Base-by-base conservation (phyloP, 768 basidiomycete genomes). In the Tylopilus subfusipes region DNA sequence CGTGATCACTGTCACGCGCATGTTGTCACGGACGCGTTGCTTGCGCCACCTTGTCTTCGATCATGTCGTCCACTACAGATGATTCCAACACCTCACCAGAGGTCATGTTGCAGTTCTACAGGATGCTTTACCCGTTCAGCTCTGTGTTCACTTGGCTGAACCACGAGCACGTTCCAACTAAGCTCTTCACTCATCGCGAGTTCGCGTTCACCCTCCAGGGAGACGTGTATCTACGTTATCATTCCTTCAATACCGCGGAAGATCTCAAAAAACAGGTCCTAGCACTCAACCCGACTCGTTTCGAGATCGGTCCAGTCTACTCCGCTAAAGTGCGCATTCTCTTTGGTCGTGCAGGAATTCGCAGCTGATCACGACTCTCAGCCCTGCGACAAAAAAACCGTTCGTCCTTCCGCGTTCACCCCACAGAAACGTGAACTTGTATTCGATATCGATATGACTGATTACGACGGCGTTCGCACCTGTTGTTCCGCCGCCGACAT, bases 401-500 rank as follows among this genome's bases (percentile, higher is more conserved):
- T 92, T 16, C 83, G 83, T 12, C 75, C 85, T n/a, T 72, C 75
- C 2, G 78, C 78, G 1, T 85, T 98, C 60, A 76, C 79, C 42
- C 93, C 97, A 0, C 68, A 82, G 31, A 81, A 83, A 58, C 87
- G 97, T 54, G 97, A 98, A 69, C 86, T 99, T 40, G 96, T 98
- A 1, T 97, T 99, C 68, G 97, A 99, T 83, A 98, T 99, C 68
- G 97, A 99, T 73, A 98, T 99, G 97, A 96, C 97, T 16, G 97
- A 99, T 73, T 99, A 98, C 73, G 96, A 99, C 68, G 78, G 85
- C 42, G 82, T 98, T 64, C 86, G 97, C 45, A 98, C 94, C 1
- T 99, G 97, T 72, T 98, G 97, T 74, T 85, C 86, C 13, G 90
- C 83, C 45, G 91, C 93, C 42, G 85, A 82, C 52, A 96, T 99